phyloP scores from a whole-genome alignment of 345 rosid genomes.

The Geranium rotundifolium region DNA sequence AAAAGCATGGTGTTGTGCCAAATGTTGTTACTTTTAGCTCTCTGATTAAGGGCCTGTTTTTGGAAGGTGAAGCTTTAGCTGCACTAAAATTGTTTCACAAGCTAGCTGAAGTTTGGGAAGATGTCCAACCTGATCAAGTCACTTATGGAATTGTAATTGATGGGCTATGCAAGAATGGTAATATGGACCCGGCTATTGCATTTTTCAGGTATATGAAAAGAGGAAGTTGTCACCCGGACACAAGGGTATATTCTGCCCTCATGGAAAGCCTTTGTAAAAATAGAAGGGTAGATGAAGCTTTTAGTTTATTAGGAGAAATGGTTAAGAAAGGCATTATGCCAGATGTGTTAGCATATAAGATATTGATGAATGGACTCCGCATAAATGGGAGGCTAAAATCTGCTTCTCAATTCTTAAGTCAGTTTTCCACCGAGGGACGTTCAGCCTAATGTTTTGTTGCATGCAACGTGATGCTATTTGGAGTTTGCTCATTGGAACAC shows the following conservation, averaged over 20 bases:
- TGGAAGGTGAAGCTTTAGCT: background rate
- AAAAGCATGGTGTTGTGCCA: background rate
- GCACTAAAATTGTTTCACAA: background rate
- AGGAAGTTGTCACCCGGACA: background rate
- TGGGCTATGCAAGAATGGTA: constrained; percentile 16
- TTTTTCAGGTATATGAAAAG: constrained; percentile 16
- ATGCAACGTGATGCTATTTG: constrained; percentile 15
- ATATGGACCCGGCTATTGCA: constrained; percentile 12
- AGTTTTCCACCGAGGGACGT: constrained; percentile 13
- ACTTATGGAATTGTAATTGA: constrained; percentile 1
- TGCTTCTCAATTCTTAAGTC: constrained; percentile 8
- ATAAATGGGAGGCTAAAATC: constrained; percentile 13
- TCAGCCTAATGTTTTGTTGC: constrained; percentile 1
- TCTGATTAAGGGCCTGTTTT: background rate
- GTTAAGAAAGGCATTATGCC: constrained; percentile 13
- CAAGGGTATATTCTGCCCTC: background rate
- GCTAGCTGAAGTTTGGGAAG: background rate
- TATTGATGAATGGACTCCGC: constrained; percentile 10
- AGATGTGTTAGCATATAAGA: constrained; percentile 9
- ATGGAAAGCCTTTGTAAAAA: constrained; percentile 2
- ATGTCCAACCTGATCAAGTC: background rate
- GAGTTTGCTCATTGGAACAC: constrained; percentile 7
- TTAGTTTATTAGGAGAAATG: constrained; percentile 5
- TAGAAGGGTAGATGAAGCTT: constrained; percentile 3
- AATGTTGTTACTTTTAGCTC: background rate